Evolutionary conservation across 2,329 filamentous ascomycete species (phyloP).

Genomic region (Endoconidiophora polonica): DNA sequence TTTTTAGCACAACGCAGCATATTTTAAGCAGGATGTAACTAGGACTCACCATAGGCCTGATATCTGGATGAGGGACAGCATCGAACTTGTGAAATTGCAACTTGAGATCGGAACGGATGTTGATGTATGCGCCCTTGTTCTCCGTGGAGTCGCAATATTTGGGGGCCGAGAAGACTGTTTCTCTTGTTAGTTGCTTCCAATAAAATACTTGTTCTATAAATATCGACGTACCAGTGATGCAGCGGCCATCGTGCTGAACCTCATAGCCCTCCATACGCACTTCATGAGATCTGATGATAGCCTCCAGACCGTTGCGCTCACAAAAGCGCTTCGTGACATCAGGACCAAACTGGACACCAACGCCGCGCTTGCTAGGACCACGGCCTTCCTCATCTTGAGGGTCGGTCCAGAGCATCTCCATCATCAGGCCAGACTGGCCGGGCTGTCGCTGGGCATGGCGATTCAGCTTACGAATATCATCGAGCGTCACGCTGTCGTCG

Average conservation of each 20-base stretch:
- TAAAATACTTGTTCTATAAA: not conserved
- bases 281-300: constrained; percentile 92
- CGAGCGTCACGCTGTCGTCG: constrained; percentile 76
- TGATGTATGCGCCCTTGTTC: constrained; percentile 97
- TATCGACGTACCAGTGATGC: constrained; percentile 60
- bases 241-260: constrained; percentile 86
- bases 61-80: constrained; percentile 86
- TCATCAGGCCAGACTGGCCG: constrained; percentile 89
- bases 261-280: constrained; percentile 99
- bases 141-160: constrained; percentile 96
- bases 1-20: not conserved
- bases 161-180: constrained; percentile 78
- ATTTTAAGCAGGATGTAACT: no score
- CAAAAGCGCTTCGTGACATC: constrained; percentile 95
- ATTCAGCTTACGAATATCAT: constrained; percentile 87
- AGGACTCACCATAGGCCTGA: constrained; percentile 66
- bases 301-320: constrained; percentile 84
- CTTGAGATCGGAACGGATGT: constrained; percentile 82
- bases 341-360: constrained; percentile 90
- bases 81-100: constrained; percentile 87
- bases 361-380: constrained; percentile 88
- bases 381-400: constrained; percentile 74
- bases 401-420: constrained; percentile 99
- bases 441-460: constrained; percentile 83
- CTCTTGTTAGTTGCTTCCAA: constrained; percentile 1